Evolutionary conservation across 306 rosid species (phyloP).

Genomic region (Hylodesmum podocarpum): DNA sequence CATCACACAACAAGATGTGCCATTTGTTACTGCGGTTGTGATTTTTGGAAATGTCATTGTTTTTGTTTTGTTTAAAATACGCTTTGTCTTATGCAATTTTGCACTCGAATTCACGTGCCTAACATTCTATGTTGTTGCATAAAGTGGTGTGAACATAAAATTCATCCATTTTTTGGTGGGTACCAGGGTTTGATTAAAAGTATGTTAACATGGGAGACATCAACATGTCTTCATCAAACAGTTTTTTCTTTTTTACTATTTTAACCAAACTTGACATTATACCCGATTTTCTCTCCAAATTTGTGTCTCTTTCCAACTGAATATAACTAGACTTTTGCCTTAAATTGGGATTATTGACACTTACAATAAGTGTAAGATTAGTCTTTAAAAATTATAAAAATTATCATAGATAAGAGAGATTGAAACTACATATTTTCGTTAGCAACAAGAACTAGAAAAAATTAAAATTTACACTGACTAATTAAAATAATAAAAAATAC

Average conservation of each 20-base stretch:
- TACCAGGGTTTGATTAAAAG: neutral
- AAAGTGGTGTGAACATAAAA: neutral
- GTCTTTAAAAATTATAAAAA: neutral
- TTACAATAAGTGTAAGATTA: neutral
- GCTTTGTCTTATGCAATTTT: neutral
- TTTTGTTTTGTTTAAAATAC: neutral
- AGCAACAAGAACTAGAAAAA: too few relatives aligned
- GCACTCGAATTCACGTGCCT: constrained; percentile 34
- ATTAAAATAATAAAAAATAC: too few relatives aligned
- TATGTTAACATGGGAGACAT: constrained; percentile 29
- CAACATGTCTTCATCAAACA: neutral
- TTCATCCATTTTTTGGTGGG: constrained; percentile 18
- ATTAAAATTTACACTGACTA: too few relatives aligned
- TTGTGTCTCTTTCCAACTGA: neutral
- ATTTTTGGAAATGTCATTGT: neutral
- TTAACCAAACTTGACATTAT: neutral
- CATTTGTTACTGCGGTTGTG: constrained; percentile 37
- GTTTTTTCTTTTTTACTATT: neutral
- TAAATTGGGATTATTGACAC: neutral
- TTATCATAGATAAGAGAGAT: neutral
- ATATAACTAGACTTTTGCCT: neutral
- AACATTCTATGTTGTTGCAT: neutral
- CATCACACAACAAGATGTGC: constrained; percentile 40
- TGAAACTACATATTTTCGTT: too few relatives aligned
- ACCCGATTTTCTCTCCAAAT: neutral